These are phyloP conservation scores for Dispira simplex DNA, from an alignment of 192 early-diverging fungal genomes.

Conservation along the genomic window DNA sequence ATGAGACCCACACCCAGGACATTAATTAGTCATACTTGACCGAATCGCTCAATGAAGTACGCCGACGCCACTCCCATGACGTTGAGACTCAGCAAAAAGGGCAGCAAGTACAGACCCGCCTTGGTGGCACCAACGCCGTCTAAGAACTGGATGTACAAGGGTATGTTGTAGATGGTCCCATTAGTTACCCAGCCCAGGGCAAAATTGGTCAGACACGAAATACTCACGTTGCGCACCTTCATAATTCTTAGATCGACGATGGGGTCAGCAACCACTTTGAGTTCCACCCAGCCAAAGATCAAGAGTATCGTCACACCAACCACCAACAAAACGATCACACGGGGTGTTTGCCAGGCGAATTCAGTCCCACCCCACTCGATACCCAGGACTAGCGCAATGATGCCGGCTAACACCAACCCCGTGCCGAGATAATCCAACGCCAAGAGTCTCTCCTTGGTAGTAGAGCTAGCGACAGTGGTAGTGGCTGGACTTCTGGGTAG, in stretches of 20 bases:
- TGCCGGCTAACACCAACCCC: conserved; percentile 34
- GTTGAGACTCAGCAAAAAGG: conserved; percentile 15
- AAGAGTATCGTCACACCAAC: conserved; percentile 33
- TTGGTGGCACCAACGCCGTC: conserved; percentile 23
- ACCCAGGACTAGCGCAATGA: conserved; percentile 47
- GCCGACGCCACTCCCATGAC: neutral
- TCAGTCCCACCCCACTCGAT: conserved; percentile 52
- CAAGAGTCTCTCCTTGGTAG: conserved; percentile 17
- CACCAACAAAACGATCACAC: conserved; percentile 36
- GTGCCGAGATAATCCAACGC: conserved; percentile 46
- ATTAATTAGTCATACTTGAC: conserved; percentile 20
- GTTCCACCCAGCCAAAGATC: conserved; percentile 50
- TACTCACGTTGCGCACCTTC: conserved; percentile 37
- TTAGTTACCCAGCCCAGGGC: conserved; percentile 28
- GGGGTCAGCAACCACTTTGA: conserved; percentile 55
- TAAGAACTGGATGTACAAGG: conserved; percentile 19
- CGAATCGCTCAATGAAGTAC: conserved; percentile 25
- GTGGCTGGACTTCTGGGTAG: no score
- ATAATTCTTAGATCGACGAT: conserved; percentile 53
- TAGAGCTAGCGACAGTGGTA: no score
- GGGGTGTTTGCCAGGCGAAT: conserved; percentile 48
- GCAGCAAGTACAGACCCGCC: conserved; percentile 23
- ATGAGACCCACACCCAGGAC: conserved; percentile 21
- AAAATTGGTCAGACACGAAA: conserved; percentile 23
- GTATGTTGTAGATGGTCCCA: conserved; percentile 28